phyloP scores from a whole-genome alignment of 2,329 filamentous ascomycete species.

The Cercospora janseana region DNA sequence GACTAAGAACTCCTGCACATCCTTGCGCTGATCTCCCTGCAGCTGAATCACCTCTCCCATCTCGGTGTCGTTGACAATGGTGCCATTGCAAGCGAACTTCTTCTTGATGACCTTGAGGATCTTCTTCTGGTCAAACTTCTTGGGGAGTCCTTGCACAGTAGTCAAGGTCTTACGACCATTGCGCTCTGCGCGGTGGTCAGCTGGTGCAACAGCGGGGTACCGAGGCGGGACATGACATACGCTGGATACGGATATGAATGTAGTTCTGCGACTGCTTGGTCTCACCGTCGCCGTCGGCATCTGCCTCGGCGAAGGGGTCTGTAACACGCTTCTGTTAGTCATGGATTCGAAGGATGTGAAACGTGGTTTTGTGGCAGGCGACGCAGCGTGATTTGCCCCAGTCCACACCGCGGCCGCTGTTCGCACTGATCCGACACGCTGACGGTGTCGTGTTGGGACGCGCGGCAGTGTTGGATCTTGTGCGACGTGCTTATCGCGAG shows the following conservation, averaged over 20 bases:
- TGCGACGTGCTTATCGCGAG: slow-evolving; percentile 24
- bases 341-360: background rate
- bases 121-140: slow-evolving; percentile 99
- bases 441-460: background rate
- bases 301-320: slow-evolving; percentile 99
- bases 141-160: slow-evolving; percentile 96
- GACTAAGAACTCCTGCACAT: slow-evolving; percentile 95
- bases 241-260: slow-evolving; percentile 99
- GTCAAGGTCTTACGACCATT: slow-evolving; percentile 99
- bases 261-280: slow-evolving; percentile 95
- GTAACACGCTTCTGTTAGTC: slow-evolving; percentile 22
- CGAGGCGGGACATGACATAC: slow-evolving; percentile 47
- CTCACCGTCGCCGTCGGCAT: slow-evolving; percentile 97
- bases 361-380: background rate
- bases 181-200: slow-evolving; percentile 66
- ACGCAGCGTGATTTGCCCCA: background rate
- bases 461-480: slow-evolving; percentile 4
- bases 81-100: slow-evolving; percentile 99
- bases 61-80: slow-evolving; percentile 90
- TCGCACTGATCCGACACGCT: background rate
- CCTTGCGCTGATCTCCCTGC: slow-evolving; percentile 98
- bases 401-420: background rate
- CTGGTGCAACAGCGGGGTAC: background rate
- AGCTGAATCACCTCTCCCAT: slow-evolving; percentile 99
- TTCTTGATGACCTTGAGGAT: slow-evolving; percentile 99